A percentile compares a stretch with the other conserved stretches of the same genome.
These are phyloP conservation scores for Fusarium sp. DNA, from an alignment of 2,329 filamentous ascomycete genomes.

Conservation along the genomic window DNA sequence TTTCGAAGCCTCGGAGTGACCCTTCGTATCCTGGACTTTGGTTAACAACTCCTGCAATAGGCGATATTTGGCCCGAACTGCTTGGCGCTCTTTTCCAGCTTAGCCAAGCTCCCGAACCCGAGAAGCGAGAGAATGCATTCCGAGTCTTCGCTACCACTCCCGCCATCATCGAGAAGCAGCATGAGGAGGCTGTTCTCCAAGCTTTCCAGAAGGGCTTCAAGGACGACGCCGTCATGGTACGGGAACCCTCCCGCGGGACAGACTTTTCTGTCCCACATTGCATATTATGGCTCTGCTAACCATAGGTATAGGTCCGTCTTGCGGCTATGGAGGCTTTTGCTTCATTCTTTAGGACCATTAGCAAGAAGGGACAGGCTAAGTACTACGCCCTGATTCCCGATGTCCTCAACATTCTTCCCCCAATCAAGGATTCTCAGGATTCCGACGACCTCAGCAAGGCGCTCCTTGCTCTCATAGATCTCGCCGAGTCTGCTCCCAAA, in stretches of 20 bases:
- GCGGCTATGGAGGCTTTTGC: constrained; percentile 97
- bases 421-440: constrained; percentile 90
- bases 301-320: constrained; percentile 74
- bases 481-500: constrained; percentile 92
- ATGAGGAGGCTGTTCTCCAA: constrained; percentile 86
- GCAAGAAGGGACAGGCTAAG: constrained; percentile 87
- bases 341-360: constrained; percentile 91
- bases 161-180: constrained; percentile 94
- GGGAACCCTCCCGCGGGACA: constrained; percentile 38
- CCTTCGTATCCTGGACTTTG: not conserved
- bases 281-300: constrained; percentile 24
- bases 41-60: constrained; percentile 56
- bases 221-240: constrained; percentile 82
- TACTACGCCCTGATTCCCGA: constrained; percentile 89
- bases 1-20: not conserved
- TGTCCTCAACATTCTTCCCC: constrained; percentile 92
- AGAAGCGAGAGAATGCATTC: constrained; percentile 91
- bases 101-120: constrained; percentile 84
- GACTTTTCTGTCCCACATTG: constrained; percentile 6
- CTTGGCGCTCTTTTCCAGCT: constrained; percentile 86
- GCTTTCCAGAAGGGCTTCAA: constrained; percentile 94
- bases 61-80: constrained; percentile 88
- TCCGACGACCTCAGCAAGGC: constrained; percentile 92
- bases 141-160: constrained; percentile 95
- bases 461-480: constrained; percentile 88